Base-by-base conservation (phyloP, 257 asterid species). In the Henckelia pumila region DNA sequence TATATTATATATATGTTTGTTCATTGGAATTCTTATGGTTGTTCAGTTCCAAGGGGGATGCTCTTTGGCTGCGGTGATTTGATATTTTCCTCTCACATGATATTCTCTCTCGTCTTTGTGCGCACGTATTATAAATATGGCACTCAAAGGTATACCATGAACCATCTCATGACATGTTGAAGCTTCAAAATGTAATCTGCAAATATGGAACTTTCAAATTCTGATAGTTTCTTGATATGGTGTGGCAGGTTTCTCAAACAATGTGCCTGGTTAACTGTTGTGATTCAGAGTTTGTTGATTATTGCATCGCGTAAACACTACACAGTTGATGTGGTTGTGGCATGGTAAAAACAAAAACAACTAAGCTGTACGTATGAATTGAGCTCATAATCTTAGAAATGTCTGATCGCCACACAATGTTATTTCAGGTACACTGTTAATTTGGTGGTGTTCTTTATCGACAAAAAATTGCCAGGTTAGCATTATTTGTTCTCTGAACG, bases 31-130 rank as follows among this genome's bases (percentile, higher is more conserved):
- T 71, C 57, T 33, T 70, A 40, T 75, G 71, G 28, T 47, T 69
- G 20, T 81, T 74, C 89, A 94, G 99, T 87, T 83, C 99, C 92
- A 59, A 73, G 81, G 61, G 96, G 98, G 14, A 83, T 86, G 77
- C 90, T 91, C 63, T 94, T 85, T 57, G 99, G 99, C 24, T 94
- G 99, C 66, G 99, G 99, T n/a, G 99, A 94, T 86, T 81, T 94
- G 79, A 94, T 94, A 79, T 94, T 94, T 78, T 94, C 99, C n/a
- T 94, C 99, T 58, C 99, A 94, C 80, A 87, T 94, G 99, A 94
- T 94, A 77, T 94, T 91, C 84, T 91, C 98, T 50, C 87, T 94
- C 8, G 96, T 89, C 67, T 94, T 94, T 75, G 93, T 91, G 61
- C 82, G 91, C 37, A 91, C 96, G 5, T 94, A 84, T 77, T 75